Percentiles rank a stretch among this genome's conserved stretches.
Evolutionary conservation across 2,329 filamentous ascomycete genomes (phyloP).

Genomic region (Colletotrichum sp.): DNA sequence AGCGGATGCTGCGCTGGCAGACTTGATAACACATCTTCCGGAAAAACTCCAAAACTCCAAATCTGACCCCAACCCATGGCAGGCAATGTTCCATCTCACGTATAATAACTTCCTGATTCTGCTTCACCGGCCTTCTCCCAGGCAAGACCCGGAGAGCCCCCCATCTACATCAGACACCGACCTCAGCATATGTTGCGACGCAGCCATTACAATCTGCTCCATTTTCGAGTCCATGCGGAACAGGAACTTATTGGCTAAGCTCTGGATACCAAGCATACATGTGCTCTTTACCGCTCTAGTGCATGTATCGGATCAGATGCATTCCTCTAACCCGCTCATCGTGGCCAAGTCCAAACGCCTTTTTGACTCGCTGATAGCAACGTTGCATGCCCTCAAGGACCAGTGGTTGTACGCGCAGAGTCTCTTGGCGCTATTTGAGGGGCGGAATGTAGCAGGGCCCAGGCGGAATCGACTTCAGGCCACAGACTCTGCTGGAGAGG

Average conservation of each 20-base stretch:
- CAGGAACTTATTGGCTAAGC: constrained; percentile 23
- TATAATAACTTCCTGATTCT: constrained; percentile 40
- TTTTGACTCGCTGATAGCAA: constrained; percentile 32
- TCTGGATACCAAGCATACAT: constrained; percentile 34
- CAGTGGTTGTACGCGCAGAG: constrained; percentile 38
- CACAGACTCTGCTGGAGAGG: background rate
- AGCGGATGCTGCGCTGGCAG: constrained; percentile 35
- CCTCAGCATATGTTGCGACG: constrained; percentile 34
- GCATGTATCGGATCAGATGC: constrained; percentile 30
- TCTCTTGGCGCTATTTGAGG: constrained; percentile 33
- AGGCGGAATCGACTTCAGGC: background rate
- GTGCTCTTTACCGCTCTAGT: constrained; percentile 36
- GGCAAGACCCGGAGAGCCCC: background rate
- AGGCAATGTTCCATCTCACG: constrained; percentile 35
- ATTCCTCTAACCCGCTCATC: constrained; percentile 33
- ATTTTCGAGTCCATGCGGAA: constrained; percentile 33
- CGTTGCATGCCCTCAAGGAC: constrained; percentile 29
- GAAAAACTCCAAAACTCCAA: constrained; percentile 27
- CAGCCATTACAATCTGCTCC: constrained; percentile 29
- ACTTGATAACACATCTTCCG: constrained; percentile 33
- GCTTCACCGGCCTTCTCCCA: constrained; percentile 34
- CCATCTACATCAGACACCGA: constrained; percentile 25
- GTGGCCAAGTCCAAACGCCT: constrained; percentile 32
- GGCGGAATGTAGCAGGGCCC: background rate
- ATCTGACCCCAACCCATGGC: constrained; percentile 29